Evolutionary conservation across 768 basidiomycete genomes (phyloP).

Genomic region (Mycena polygramma): DNA sequence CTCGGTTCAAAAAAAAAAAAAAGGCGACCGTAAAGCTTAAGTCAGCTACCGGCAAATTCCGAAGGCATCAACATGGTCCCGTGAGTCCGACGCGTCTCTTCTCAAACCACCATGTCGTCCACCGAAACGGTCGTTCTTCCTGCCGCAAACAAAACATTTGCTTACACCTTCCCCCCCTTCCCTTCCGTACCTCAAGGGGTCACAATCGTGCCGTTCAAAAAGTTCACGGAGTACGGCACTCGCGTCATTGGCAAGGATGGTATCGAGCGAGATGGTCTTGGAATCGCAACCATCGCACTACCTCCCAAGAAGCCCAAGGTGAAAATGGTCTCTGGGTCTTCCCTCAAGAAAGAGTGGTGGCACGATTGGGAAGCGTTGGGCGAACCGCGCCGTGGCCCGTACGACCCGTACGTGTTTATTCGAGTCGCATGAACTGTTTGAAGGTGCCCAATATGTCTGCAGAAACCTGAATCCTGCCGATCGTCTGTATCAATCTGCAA

Average conservation of each 20-base stretch:
- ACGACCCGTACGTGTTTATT: constrained; percentile 19
- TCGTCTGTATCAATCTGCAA: constrained; percentile 13
- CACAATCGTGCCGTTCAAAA: constrained; percentile 56
- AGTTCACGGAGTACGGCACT: constrained; percentile 55
- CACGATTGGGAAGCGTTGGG: constrained; percentile 17
- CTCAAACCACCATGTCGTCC: background rate
- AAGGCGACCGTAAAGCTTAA: too few relatives aligned
- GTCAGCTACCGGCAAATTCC: too few relatives aligned
- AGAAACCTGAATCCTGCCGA: constrained; percentile 1
- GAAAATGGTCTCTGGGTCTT: background rate
- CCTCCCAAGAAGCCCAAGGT: constrained; percentile 2
- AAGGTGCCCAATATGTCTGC: background rate
- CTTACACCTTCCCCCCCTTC: constrained; percentile 60
- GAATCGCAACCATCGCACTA: constrained; percentile 27
- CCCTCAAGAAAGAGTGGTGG: constrained; percentile 27
- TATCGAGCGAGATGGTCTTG: constrained; percentile 25
- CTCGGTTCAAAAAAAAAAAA: too few relatives aligned
- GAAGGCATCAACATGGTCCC: background rate
- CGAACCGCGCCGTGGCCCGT: constrained; percentile 7
- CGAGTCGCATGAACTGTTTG: too few relatives aligned
- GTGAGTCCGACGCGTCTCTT: background rate
- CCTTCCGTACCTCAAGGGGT: constrained; percentile 57
- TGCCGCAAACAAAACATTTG: background rate
- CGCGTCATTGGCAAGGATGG: constrained; percentile 9
- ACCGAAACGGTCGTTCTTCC: background rate